Evolutionary conservation across 495 filamentous ascomycete genomes (phyloP).

Genomic region (Hyaloscypha hepaticicola): DNA sequence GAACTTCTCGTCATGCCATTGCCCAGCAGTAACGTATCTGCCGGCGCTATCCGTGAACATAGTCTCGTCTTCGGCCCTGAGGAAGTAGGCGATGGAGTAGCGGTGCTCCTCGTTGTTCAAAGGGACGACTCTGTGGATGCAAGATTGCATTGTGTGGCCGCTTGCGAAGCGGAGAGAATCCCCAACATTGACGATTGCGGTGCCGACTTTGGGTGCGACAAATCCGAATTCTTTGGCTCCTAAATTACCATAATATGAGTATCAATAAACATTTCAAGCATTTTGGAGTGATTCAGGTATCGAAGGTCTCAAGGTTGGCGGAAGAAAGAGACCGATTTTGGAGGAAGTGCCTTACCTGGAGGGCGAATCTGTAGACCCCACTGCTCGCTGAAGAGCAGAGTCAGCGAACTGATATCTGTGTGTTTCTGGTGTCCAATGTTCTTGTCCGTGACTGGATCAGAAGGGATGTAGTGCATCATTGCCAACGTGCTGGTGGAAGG

Average conservation of each 20-base stretch:
- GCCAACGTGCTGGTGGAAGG: conserved; percentile 47
- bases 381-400: conserved; percentile 54
- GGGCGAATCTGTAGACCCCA: conserved; percentile 57
- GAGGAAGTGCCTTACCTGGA: conserved; percentile 25
- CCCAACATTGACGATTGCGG: conserved; percentile 56
- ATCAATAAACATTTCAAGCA: neutral
- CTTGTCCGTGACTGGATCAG: conserved; percentile 38
- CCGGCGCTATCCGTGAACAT: conserved; percentile 52
- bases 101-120: conserved; percentile 48
- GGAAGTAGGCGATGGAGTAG: conserved; percentile 59
- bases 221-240: conserved; percentile 49
- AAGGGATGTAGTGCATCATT: conserved; percentile 50
- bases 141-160: conserved; percentile 49
- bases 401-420: conserved; percentile 58
- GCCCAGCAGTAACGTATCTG: conserved; percentile 44
- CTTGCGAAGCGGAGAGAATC: conserved; percentile 55
- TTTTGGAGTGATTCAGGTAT: neutral
- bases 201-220: conserved; percentile 48
- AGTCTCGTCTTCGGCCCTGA: conserved; percentile 52
- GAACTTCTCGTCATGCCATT: conserved; percentile 61
- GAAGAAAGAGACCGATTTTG: neutral
- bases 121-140: conserved; percentile 57
- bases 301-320: neutral
- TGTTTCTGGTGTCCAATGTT: conserved; percentile 55
- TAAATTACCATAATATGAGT: neutral